Conservation (phyloP, 805 yeast species). For the Saccharomyces jurei region DNA sequence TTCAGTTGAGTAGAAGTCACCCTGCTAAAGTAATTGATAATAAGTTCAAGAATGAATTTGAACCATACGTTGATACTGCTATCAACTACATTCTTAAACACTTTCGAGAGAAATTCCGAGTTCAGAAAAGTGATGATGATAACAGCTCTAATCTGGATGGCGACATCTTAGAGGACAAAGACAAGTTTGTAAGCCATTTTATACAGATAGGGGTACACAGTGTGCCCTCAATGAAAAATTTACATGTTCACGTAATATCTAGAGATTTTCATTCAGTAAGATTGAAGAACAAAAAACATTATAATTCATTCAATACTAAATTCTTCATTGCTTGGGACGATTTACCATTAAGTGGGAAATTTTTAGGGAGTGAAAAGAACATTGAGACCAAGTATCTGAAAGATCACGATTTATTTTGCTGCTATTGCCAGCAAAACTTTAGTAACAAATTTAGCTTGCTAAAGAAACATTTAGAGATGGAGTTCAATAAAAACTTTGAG, state of each 20-base stretch:
- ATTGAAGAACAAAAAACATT: conserved; percentile 58
- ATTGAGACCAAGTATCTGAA: conserved; percentile 13
- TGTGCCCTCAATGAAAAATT: conserved; percentile 58
- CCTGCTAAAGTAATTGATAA: conserved; percentile 42
- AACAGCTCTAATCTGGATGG: conserved; percentile 3
- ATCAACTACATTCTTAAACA: conserved; percentile 26
- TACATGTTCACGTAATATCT: conserved; percentile 69
- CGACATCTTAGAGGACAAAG: conserved; percentile 11
- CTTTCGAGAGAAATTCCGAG: conserved; percentile 8
- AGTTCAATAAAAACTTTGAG: conserved; percentile 26
- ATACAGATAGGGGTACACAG: conserved; percentile 60
- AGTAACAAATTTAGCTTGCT: conserved; percentile 36
- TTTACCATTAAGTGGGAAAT: conserved; percentile 33
- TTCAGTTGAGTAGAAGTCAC: conserved; percentile 34
- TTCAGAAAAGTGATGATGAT: conserved; percentile 8
- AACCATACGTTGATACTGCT: conserved; percentile 28
- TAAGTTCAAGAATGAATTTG: conserved; percentile 31
- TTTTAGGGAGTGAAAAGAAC: conserved; percentile 36
- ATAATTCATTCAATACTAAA: conserved; percentile 57
- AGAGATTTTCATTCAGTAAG: conserved; percentile 48
- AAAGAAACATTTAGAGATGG: conserved; percentile 35
- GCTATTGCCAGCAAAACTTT: conserved; percentile 36
- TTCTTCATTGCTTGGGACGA: conserved; percentile 54
- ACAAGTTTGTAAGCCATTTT: conserved; percentile 15
- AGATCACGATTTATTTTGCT: conserved; percentile 35